Conservation (phyloP, 2,329 filamentous ascomycete genomes). For the Neofusicoccum parvum region DNA sequence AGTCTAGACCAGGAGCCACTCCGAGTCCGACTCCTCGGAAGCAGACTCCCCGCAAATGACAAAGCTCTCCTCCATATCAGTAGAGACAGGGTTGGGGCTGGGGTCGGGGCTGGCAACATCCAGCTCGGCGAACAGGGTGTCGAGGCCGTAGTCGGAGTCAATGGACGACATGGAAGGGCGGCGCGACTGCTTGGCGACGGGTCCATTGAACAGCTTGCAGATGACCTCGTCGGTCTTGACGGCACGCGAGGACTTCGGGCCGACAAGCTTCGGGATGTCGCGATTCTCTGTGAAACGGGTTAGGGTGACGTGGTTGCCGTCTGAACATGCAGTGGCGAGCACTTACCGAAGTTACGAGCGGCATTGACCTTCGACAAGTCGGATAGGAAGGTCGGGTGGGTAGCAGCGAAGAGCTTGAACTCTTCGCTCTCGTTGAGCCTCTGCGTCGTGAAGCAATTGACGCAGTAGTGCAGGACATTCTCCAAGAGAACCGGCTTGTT, state of each 20-base stretch:
- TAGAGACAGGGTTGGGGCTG: neutral
- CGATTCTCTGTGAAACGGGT: neutral
- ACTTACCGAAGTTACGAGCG: constrained; percentile 43
- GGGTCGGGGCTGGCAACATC: neutral
- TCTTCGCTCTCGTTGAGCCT: constrained; percentile 36
- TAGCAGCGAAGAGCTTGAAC: constrained; percentile 41
- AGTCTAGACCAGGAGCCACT: neutral
- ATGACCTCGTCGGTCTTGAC: neutral
- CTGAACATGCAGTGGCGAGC: neutral
- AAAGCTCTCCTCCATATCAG: neutral
- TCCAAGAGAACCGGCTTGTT: constrained; percentile 36
- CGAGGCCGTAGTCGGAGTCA: neutral
- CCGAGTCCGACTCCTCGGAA: neutral
- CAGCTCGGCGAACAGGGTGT: neutral
- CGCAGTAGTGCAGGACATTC: constrained; percentile 47
- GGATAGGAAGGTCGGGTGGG: constrained; percentile 42
- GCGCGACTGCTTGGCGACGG: neutral
- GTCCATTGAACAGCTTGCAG: neutral
- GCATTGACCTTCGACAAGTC: constrained; percentile 44
- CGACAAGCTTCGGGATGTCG: constrained; percentile 2
- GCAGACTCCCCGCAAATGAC: neutral
- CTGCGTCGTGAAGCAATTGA: constrained; percentile 42
- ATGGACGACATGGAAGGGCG: neutral
- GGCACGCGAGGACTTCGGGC: neutral
- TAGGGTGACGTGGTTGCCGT: neutral